Percentiles rank a stretch among this genome's conserved stretches.
Conservation (phyloP, 352 stramenopile species). For the Thraustochytrium sp. region DNA sequence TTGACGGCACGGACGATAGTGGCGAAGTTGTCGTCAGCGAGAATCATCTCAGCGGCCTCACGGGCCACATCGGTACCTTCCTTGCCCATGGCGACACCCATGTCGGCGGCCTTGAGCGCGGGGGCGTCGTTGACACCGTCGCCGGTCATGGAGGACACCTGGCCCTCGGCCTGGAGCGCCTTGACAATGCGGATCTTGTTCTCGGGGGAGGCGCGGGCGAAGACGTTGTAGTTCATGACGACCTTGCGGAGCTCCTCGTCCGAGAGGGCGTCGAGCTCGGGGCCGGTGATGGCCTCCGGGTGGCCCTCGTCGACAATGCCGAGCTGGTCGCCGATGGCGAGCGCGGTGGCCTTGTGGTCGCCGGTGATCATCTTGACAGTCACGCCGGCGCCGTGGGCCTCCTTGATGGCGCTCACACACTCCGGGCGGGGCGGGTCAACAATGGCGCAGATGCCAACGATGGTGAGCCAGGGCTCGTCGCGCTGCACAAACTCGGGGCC, state of each 20-base stretch:
- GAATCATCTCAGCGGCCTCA: constrained; percentile 93
- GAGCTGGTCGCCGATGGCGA: constrained; percentile 81
- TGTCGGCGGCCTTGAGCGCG: constrained; percentile 73
- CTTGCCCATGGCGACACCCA: constrained; percentile 83
- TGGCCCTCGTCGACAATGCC: constrained; percentile 71
- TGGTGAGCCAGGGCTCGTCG: constrained; percentile 23
- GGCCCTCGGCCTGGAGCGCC: constrained; percentile 66
- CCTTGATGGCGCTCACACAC: constrained; percentile 83
- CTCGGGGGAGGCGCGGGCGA: constrained; percentile 60
- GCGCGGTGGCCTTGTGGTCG: constrained; percentile 84
- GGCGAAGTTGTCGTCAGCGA: constrained; percentile 83
- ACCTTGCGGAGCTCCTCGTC: constrained; percentile 29
- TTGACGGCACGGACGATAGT: constrained; percentile 77
- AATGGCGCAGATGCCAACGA: constrained; percentile 88
- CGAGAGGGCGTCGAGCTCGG: constrained; percentile 38
- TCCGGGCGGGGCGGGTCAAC: constrained; percentile 89
- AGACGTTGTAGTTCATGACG: constrained; percentile 82
- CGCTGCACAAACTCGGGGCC: constrained; percentile 65
- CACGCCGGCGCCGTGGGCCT: constrained; percentile 79
- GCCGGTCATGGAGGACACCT: constrained; percentile 93
- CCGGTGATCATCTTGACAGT: constrained; percentile 93
- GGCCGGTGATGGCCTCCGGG: constrained; percentile 59
- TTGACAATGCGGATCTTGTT: constrained; percentile 94
- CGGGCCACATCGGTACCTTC: constrained; percentile 95
- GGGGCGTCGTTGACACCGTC: constrained; percentile 98